phyloP scores from a whole-genome alignment of 2,329 filamentous ascomycete species.

The Sporothrix mexicana region DNA sequence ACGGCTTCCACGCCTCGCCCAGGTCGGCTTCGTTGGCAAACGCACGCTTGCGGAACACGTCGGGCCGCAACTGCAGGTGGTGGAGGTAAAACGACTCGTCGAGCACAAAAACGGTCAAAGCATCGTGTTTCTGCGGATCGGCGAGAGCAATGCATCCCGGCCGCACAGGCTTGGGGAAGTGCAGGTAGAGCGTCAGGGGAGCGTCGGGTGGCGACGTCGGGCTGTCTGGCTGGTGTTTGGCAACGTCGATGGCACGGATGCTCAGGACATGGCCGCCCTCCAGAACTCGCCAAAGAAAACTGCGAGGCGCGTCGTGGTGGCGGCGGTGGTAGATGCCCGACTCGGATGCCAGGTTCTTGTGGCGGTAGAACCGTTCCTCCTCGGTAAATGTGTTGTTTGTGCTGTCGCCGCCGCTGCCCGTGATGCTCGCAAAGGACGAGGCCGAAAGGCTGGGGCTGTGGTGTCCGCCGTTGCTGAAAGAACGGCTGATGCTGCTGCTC shows the following conservation, averaged over 20 bases:
- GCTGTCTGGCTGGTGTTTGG: slow-evolving; percentile 64
- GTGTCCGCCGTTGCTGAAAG: slow-evolving; percentile 1
- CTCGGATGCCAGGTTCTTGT: slow-evolving; percentile 74
- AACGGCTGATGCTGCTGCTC: slow-evolving; percentile 44
- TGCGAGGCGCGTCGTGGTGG: slow-evolving; percentile 76
- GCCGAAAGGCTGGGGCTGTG: background rate
- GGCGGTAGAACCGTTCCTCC: slow-evolving; percentile 71
- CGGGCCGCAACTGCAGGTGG: slow-evolving; percentile 80
- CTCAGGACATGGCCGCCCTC: slow-evolving; percentile 81
- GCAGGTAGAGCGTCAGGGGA: slow-evolving; percentile 76
- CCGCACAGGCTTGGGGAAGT: slow-evolving; percentile 75
- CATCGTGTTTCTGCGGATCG: slow-evolving; percentile 78
- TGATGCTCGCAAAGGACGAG: slow-evolving; percentile 20
- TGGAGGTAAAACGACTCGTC: slow-evolving; percentile 81
- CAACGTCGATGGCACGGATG: slow-evolving; percentile 81
- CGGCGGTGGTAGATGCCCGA: slow-evolving; percentile 85
- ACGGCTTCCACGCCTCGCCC: slow-evolving; percentile 77
- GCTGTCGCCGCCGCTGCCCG: slow-evolving; percentile 45
- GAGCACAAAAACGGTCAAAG: slow-evolving; percentile 78
- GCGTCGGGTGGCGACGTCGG: slow-evolving; percentile 61
- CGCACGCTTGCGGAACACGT: slow-evolving; percentile 75
- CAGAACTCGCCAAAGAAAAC: slow-evolving; percentile 88
- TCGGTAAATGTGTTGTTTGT: slow-evolving; percentile 59
- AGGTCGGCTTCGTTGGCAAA: slow-evolving; percentile 71
- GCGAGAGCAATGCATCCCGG: slow-evolving; percentile 81